Evolutionary conservation across 805 yeast species (phyloP).

Genomic region (Schizosaccharomyces osmophilus): DNA sequence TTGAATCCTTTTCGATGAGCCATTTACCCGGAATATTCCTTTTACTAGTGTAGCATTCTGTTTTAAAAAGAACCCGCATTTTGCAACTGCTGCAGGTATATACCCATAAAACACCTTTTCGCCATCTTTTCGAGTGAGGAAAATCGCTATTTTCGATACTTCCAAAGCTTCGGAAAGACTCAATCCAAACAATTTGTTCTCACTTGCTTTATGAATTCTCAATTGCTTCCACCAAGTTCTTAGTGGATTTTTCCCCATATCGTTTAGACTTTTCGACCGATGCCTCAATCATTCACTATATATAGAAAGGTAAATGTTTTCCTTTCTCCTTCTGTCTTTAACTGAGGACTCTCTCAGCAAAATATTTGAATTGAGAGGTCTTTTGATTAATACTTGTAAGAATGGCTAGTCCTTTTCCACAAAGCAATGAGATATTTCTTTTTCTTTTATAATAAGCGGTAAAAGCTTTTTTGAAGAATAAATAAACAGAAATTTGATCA

Average conservation of each 20-base stretch:
- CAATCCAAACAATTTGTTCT: background rate
- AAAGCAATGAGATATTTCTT: no score
- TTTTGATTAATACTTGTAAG: no score
- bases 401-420: no score
- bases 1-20: constrained; percentile 67
- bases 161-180: background rate
- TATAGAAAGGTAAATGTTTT: no score
- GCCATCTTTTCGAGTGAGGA: background rate
- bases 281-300: no score
- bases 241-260: background rate
- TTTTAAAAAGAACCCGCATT: constrained; percentile 72
- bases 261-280: background rate
- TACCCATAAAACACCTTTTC: constrained; percentile 44
- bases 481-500: no score
- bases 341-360: no score
- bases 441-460: no score
- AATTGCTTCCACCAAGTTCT: background rate
- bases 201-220: background rate
- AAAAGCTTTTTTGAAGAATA: no score
- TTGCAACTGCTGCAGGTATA: constrained; percentile 85
- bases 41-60: constrained; percentile 36
- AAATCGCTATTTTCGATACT: background rate
- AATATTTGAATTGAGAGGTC: no score
- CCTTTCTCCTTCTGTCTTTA: no score
- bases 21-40: constrained; percentile 85